Base-by-base conservation (phyloP, 2,329 filamentous ascomycete genomes). In the Cladosporium halotolerans region DNA sequence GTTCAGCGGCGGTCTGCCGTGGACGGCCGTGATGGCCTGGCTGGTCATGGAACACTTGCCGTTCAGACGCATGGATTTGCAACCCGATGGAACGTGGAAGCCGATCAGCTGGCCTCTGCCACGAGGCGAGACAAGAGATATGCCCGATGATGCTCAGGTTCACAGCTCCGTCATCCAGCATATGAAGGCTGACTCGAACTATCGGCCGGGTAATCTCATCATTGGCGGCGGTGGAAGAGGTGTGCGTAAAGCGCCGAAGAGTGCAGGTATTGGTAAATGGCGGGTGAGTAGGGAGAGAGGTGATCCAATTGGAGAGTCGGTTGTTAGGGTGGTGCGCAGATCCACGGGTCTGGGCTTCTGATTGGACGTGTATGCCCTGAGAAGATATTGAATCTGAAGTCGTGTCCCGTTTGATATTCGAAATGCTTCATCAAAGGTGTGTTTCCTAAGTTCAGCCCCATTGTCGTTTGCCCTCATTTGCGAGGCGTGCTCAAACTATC, bases 51-150 rank as follows among this genome's bases (percentile, higher is more conserved):
- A 92, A 63, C 90, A 86, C 66, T 73, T 92, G 19, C 88, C 88
- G 0, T 91, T 92, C 70, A 79, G 86, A 1, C 77, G 88, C 19
- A 91, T 93, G 85, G 88, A 92, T 60, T 72, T 92, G 7, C 82
- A 83, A 57, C 55, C 73, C 0, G 85, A 91, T 57, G 86, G 86
- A 0, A 82, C 81, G 0, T 93, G 89, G 88, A 84, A 82, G 67
- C 84, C 86, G 0, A 92, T 93, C 59, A 77, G 83, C 8, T 92
- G 88, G 86, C 88, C 88, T 0, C 72, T 92, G 2, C 88, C 88
- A 0, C 80, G 83, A 31, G 89, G 88, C 9, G 88, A 92, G 69
- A 82, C 85, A 0, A 80, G 88, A 13, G 88, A 93, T 62, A 83
- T 93, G 1, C 88, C 88, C 0, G 69, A 79, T 8, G 76, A 84